Conservation (phyloP, 2,329 filamentous ascomycete species). For the Samsoniella hepiali region DNA sequence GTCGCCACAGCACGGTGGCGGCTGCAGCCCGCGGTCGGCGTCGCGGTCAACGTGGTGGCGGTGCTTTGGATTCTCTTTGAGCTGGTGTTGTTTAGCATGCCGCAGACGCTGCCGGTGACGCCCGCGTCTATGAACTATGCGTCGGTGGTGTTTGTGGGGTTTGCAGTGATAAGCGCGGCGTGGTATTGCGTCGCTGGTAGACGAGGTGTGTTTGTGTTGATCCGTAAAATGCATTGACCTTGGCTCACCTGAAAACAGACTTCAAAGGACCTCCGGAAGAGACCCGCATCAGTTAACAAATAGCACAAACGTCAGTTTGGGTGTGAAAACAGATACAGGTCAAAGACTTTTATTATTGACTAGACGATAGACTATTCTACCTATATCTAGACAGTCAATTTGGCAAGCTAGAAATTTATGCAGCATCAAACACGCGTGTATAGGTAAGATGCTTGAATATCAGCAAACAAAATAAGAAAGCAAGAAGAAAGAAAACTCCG, state of each 20-base stretch:
- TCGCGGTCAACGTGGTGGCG: conserved; percentile 43
- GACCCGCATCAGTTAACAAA: not conserved
- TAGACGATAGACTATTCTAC: not conserved
- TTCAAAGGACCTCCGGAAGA: conserved; percentile 27
- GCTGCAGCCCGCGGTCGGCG: conserved; percentile 41
- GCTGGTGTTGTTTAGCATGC: conserved; percentile 53
- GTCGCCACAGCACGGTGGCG: conserved; percentile 48
- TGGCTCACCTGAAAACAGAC: conserved; percentile 20
- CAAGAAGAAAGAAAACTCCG: not conserved
- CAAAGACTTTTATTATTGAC: not conserved
- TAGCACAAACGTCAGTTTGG: too few relatives aligned
- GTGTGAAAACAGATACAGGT: not conserved
- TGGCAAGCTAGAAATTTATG: not conserved
- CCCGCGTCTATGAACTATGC: conserved; percentile 53
- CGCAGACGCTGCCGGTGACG: conserved; percentile 45
- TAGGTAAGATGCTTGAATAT: not conserved
- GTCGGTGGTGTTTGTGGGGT: conserved; percentile 54
- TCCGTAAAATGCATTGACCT: not conserved
- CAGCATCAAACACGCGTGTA: not conserved
- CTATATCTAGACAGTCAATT: not conserved
- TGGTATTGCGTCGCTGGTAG: conserved; percentile 52
- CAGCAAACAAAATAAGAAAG: not conserved
- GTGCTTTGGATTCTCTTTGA: conserved; percentile 51
- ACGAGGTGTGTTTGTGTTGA: conserved; percentile 40
- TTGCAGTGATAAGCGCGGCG: conserved; percentile 41